Evolutionary conservation across 2,329 filamentous ascomycete species (phyloP), one percentile per base, ranked within the genome.

Genomic region (Immersiporthe knoxdaviesiana): DNA sequence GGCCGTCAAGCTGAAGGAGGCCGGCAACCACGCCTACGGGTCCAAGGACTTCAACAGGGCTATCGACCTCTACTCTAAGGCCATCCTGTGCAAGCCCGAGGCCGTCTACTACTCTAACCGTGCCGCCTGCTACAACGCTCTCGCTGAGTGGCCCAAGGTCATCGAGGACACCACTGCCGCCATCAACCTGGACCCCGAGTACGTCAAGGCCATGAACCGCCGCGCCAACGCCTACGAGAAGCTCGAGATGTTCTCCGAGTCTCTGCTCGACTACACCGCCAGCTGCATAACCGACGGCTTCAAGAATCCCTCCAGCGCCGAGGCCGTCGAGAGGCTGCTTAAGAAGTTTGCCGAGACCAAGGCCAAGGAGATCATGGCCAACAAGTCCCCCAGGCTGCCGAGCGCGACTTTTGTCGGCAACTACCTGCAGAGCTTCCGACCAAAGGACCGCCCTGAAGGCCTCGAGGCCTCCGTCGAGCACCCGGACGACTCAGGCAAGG

Each of bases 211-310:
- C 44, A 86, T 99, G 75, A 99, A 99, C 87, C 91, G 96, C 77
- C 90, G 96, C 76, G 96, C 96, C 68, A 97, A 97, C 78, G 96
- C 96, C 69, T 99, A 98, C 81, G 96, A 99, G 83, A 92, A 97
- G 80, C 88, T 96, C 59, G 91, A 91, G 76, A 91, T 91, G 81
- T 97, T 91, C 84, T 96, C 94, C 80, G 95, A 98, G 79, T 95
- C 96, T 60, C 90, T 99, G 11, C 88, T 99, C 72, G 96, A 99
- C 83, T 98, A 97, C 83, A 99, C 96, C 11, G 96, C 96, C 69
- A 97, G 95, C 83, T 99, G 96, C 84, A 99, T 99, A 80, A 97
- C 99, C 79, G 96, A 99, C 79, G 92, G 92, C 72, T 99, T 99
- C 87, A 91, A 92, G 82, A 98, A 96, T 80, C 92, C 97, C 76